Conservation (phyloP, 306 rosid species). For the Trifolium dubium region DNA sequence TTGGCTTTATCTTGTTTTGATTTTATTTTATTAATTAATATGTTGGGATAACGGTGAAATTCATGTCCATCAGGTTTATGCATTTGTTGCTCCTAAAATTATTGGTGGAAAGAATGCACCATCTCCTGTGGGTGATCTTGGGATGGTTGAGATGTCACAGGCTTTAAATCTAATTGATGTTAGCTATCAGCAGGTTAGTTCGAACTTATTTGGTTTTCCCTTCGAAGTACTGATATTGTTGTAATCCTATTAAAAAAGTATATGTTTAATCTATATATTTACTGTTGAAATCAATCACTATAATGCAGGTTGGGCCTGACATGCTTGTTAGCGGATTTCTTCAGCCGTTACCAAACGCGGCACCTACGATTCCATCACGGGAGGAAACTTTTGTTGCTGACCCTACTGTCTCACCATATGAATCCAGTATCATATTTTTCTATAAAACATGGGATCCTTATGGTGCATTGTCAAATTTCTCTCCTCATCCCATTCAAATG, state of each 20-base stretch:
- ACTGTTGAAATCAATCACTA: constrained; percentile 2
- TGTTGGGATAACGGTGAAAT: neutral
- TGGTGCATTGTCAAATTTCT: constrained; percentile 89
- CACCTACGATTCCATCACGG: constrained; percentile 76
- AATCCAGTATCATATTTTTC: constrained; percentile 75
- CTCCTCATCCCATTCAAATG: constrained; percentile 85
- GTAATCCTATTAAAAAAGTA: neutral
- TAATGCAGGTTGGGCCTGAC: constrained; percentile 85
- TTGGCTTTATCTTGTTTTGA: constrained; percentile 32
- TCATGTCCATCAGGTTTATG: constrained; percentile 66
- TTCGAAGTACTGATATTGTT: constrained; percentile 6
- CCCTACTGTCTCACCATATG: constrained; percentile 79
- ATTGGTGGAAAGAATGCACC: constrained; percentile 93
- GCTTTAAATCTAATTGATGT: constrained; percentile 85
- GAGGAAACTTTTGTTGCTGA: constrained; percentile 83
- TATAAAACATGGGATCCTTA: constrained; percentile 92
- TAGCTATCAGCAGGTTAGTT: constrained; percentile 78
- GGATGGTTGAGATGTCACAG: constrained; percentile 99
- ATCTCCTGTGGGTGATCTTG: constrained; percentile 95
- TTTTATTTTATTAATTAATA: constrained; percentile 21
- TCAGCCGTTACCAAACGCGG: constrained; percentile 77
- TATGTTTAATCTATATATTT: constrained; percentile 18
- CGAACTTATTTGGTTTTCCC: constrained; percentile 6
- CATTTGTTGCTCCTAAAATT: constrained; percentile 96
- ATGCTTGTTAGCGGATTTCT: constrained; percentile 90